Percentiles rank a stretch among this genome's conserved stretches.
Conservation (phyloP, 139 green algal species). For the Auxenochlorella pyrenoidosa region DNA sequence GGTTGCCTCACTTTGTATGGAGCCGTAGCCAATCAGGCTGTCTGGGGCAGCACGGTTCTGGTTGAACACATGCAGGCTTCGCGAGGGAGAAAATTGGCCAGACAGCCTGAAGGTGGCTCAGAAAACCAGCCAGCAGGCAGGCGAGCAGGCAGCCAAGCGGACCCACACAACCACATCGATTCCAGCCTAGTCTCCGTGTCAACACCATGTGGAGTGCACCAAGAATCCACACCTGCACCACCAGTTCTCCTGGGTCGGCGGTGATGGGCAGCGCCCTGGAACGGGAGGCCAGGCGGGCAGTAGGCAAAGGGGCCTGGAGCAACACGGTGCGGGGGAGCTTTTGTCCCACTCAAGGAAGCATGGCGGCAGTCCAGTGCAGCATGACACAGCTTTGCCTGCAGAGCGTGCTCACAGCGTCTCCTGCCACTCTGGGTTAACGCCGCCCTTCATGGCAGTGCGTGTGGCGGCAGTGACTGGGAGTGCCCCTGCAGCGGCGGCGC, state of each 20-base stretch:
- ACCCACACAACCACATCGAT: neutral
- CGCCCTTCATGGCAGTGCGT: slow-evolving; percentile 15
- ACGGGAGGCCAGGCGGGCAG: too few relatives aligned
- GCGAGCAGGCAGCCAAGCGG: too few relatives aligned
- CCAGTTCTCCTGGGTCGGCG: neutral
- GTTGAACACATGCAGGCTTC: slow-evolving; percentile 2
- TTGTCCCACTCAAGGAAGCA: too few relatives aligned
- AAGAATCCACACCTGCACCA: neutral
- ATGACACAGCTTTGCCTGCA: neutral
- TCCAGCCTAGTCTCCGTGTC: too few relatives aligned
- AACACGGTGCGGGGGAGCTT: too few relatives aligned
- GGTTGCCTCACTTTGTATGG: neutral
- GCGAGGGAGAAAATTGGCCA: neutral
- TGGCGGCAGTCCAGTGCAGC: too few relatives aligned
- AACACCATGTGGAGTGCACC: too few relatives aligned
- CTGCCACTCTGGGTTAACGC: neutral
- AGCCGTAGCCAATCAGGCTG: neutral
- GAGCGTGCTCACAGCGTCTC: neutral
- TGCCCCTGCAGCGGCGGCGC: too few relatives aligned
- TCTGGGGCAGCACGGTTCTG: slow-evolving; percentile 25
- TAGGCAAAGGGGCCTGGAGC: too few relatives aligned
- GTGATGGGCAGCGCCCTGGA: slow-evolving; percentile 15
- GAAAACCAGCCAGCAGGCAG: too few relatives aligned
- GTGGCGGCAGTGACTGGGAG: neutral
- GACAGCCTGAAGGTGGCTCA: too few relatives aligned